A percentile compares a stretch with the other conserved stretches of the same genome.
These are phyloP conservation scores for Blastobotrys parvus DNA, from an alignment of 805 yeast species.

Conservation along the genomic window DNA sequence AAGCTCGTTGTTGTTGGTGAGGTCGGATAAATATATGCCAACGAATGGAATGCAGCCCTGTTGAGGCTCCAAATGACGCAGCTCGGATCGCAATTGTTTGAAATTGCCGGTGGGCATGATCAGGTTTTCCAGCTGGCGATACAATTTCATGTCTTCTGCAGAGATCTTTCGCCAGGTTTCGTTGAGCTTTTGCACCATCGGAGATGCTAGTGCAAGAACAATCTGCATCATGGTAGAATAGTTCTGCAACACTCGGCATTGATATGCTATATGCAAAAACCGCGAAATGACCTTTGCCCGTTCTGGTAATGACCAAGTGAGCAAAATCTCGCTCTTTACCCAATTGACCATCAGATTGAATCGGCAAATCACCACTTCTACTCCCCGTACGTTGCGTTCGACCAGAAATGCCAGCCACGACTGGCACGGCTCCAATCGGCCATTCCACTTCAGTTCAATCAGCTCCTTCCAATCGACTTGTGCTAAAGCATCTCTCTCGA, in stretches of 20 bases:
- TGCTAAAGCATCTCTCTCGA: constrained; percentile 73
- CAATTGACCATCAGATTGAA: constrained; percentile 86
- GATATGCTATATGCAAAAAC: constrained; percentile 77
- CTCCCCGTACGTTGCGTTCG: constrained; percentile 50
- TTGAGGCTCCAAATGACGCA: constrained; percentile 51
- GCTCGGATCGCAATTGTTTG: constrained; percentile 51
- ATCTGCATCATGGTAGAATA: constrained; percentile 84
- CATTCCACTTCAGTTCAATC: constrained; percentile 66
- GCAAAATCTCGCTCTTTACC: constrained; percentile 79
- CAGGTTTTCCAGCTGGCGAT: constrained; percentile 60
- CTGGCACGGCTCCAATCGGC: constrained; percentile 54
- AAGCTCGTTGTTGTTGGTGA: constrained; percentile 60
- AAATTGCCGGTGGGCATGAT: constrained; percentile 74
- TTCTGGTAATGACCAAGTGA: constrained; percentile 53
- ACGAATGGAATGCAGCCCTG: constrained; percentile 86
- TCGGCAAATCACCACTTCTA: constrained; percentile 72
- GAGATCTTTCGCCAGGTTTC: constrained; percentile 70
- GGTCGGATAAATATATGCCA: constrained; percentile 76
- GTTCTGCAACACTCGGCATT: constrained; percentile 55
- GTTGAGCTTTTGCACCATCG: constrained; percentile 47
- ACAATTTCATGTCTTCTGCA: constrained; percentile 60
- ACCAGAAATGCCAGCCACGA: constrained; percentile 76
- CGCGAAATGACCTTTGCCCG: constrained; percentile 69
- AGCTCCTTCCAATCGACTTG: constrained; percentile 92
- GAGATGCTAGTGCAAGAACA: constrained; percentile 68